These are phyloP conservation scores for Acacia concinna DNA, from an alignment of 331 rosid genomes.

Conservation along the genomic window DNA sequence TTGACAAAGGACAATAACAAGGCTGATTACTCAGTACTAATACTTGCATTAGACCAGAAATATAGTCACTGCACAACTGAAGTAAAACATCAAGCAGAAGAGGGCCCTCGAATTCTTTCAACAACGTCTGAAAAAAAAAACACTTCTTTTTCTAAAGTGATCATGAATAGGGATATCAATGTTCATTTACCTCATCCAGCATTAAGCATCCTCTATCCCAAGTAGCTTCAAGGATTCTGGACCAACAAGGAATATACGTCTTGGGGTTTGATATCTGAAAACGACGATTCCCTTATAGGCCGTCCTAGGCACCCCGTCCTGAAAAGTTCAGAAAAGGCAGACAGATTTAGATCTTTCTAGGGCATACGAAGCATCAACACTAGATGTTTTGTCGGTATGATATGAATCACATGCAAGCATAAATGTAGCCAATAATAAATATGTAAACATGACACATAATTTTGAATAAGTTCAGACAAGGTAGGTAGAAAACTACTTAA, in stretches of 20 bases:
- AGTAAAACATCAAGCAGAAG: neutral
- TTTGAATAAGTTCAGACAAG: constrained; percentile 1
- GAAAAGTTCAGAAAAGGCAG: constrained; percentile 27
- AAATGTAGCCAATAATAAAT: neutral
- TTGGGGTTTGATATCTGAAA: constrained; percentile 66
- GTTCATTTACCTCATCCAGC: constrained; percentile 33
- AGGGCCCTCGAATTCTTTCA: neutral
- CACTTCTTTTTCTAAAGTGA: neutral
- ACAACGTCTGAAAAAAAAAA: constrained; percentile 2
- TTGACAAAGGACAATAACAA: constrained; percentile 8
- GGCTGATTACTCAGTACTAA: constrained; percentile 13
- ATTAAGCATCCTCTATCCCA: constrained; percentile 54
- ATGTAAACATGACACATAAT: neutral
- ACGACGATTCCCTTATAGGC: constrained; percentile 90
- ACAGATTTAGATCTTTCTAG: constrained; percentile 23
- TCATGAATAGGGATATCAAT: neutral
- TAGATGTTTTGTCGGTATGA: neutral
- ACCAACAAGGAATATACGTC: constrained; percentile 74
- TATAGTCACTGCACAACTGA: neutral
- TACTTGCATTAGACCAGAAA: constrained; percentile 2
- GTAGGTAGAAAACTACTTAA: constrained; percentile 29
- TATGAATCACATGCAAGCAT: neutral
- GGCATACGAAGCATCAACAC: neutral
- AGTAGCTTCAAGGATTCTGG: constrained; percentile 72
- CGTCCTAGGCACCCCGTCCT: constrained; percentile 96